Base-by-base conservation (phyloP, 2,329 filamentous ascomycete species). In the Trichoderma guizhouense region DNA sequence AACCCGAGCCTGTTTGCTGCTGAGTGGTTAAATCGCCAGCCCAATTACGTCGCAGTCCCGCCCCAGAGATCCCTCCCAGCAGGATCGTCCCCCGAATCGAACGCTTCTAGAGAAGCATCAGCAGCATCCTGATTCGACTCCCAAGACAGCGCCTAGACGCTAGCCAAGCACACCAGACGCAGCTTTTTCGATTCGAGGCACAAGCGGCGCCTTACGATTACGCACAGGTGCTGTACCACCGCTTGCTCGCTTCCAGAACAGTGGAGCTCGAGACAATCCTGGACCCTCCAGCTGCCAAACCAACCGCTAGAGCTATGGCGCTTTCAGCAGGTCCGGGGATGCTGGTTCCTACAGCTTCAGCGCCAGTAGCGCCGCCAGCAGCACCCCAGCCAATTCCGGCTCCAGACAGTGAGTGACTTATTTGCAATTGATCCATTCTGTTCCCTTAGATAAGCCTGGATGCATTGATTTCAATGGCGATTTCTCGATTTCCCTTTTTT, bases 261-360 rank as follows among this genome's bases (percentile, higher is more conserved):
- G 66, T 64, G 58, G 58, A 72, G 47, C 71, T 43, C 55, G n/a
- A 60, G 18, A 4, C 15, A 3, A 39, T 39, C 36, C 64, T 34
- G n/a, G 36, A 2, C 64, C 62, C 57, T 55, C 55, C 36, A 30
- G 30, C 28, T n/a, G n/a, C 43, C 43, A 51, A 21, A n/a, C 43
- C 43, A 51, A 51, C 43, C 43, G 43, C 43, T 2, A 69, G 28
- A 69, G 66, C 55, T 21, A 72, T 72, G 71, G 71, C 66, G 66
- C 71, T 72, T 70, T 72, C 71, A 72, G 71, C 71, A 72, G 58
- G 36, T 34, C 66, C 71, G 67, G 71, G 65, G 71, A 64, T 47
- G 65, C 71, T 72, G 65, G 57, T 51, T 64, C 34, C 43, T 64
- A 26, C 66, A 43, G 51, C 71, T 57, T 62, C 58, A 71, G 53